A percentile compares a stretch with the other conserved stretches of the same genome.
Conservation (phyloP, 371 early-diverging fungal species). For the Circinella minor region DNA sequence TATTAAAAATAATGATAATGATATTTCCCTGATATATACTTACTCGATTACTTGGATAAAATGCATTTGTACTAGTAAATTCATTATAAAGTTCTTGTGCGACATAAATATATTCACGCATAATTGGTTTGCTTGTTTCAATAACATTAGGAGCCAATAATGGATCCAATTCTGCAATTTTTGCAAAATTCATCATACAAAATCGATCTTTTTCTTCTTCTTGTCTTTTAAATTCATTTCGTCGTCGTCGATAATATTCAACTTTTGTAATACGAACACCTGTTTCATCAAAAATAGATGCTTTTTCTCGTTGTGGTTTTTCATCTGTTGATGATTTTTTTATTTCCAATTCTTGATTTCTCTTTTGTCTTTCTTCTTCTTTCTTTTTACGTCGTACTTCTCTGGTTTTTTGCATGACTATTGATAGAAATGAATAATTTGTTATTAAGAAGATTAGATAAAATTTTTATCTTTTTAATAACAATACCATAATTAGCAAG, state of each 20-base stretch:
- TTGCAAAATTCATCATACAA: slow-evolving; percentile 24
- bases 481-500: slow-evolving; percentile 60
- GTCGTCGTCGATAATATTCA: slow-evolving; percentile 13
- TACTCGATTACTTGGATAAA: slow-evolving; percentile 60
- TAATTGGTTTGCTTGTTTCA: slow-evolving; percentile 26
- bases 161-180: slow-evolving; percentile 37
- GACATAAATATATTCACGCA: slow-evolving; percentile 56
- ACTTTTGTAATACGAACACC: neutral
- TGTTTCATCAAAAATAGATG: slow-evolving; percentile 39
- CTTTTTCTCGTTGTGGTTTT: slow-evolving; percentile 3
- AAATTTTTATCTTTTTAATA: no score
- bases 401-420: slow-evolving; percentile 42
- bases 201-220: slow-evolving; percentile 30
- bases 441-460: neutral
- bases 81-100: slow-evolving; percentile 53
- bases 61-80: slow-evolving; percentile 57
- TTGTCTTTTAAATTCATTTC: slow-evolving; percentile 2
- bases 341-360: slow-evolving; percentile 6
- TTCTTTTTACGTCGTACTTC: slow-evolving; percentile 28
- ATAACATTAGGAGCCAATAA: slow-evolving; percentile 27
- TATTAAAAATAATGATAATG: neutral
- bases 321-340: neutral
- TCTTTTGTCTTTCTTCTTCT: slow-evolving; percentile 7
- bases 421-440: neutral
- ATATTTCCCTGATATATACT: neutral